phyloP scores from a whole-genome alignment of 306 rosid genomes.

The Dryas alaskensis region DNA sequence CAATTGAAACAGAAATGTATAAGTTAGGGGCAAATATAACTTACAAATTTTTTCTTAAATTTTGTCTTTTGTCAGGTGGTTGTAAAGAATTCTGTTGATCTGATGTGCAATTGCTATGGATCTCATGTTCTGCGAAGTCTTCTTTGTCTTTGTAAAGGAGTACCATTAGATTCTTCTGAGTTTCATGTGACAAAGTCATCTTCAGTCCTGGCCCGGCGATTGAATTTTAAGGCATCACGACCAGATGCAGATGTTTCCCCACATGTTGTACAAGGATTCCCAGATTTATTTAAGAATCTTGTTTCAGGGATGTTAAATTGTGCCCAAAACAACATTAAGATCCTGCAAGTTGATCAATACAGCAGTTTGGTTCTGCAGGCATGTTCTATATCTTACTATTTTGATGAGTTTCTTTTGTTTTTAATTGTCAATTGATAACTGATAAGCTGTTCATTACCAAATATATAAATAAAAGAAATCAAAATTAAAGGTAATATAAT shows the following conservation, averaged over 20 bases:
- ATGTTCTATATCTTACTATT: conserved; percentile 20
- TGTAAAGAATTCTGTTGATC: conserved; percentile 54
- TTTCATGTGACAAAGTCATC: conserved; percentile 56
- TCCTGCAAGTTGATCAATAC: conserved; percentile 66
- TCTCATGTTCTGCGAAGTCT: conserved; percentile 91
- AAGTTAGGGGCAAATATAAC: neutral
- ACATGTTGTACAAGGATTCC: conserved; percentile 50
- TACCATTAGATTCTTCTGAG: conserved; percentile 43
- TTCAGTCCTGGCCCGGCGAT: conserved; percentile 53
- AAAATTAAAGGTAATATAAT: neutral
- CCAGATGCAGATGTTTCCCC: conserved; percentile 35
- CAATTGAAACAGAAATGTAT: neutral
- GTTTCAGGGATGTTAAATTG: conserved; percentile 57
- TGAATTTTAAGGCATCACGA: conserved; percentile 51
- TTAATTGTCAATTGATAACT: neutral
- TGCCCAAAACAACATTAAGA: conserved; percentile 42
- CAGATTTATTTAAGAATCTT: conserved; percentile 59
- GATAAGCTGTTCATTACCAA: neutral
- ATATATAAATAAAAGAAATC: neutral
- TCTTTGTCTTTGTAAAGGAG: conserved; percentile 80
- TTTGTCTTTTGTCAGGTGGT: conserved; percentile 46
- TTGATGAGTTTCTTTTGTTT: neutral
- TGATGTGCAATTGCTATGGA: conserved; percentile 80
- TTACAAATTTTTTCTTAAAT: neutral
- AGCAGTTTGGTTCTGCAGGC: conserved; percentile 94